These are phyloP conservation scores for Priceomyces castillae DNA, from an alignment of 805 yeast species.

Conservation along the genomic window DNA sequence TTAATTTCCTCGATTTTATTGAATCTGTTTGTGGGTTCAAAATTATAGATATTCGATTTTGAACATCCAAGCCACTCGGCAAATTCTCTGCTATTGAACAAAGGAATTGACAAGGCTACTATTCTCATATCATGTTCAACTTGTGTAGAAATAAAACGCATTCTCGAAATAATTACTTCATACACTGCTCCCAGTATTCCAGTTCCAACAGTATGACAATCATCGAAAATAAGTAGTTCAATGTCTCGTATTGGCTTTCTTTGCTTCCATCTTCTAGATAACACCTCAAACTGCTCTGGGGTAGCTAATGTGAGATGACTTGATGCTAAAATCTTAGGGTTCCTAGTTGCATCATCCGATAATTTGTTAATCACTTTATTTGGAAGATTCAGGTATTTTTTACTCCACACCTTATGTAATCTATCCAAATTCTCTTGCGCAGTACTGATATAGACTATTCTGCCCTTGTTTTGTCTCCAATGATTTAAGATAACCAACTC, in stretches of 20 bases:
- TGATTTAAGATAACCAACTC: conserved; percentile 70
- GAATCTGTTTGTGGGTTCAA: conserved; percentile 59
- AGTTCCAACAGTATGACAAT: conserved; percentile 62
- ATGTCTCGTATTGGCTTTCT: conserved; percentile 66
- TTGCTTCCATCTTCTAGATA: conserved; percentile 82
- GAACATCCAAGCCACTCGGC: conserved; percentile 84
- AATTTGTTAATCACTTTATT: conserved; percentile 59
- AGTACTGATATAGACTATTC: conserved; percentile 73
- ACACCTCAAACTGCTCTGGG: conserved; percentile 69
- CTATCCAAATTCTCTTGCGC: conserved; percentile 52
- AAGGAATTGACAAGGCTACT: conserved; percentile 65
- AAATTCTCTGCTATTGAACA: conserved; percentile 73
- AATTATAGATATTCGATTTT: conserved; percentile 63
- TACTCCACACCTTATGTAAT: conserved; percentile 50
- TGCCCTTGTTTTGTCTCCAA: conserved; percentile 68
- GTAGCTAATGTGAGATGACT: conserved; percentile 74
- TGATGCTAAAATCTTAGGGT: conserved; percentile 52
- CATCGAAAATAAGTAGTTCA: conserved; percentile 70
- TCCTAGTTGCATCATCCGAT: conserved; percentile 51
- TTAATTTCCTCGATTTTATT: conserved; percentile 56
- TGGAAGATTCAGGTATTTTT: conserved; percentile 48
- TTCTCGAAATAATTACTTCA: conserved; percentile 68
- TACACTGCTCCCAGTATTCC: conserved; percentile 59
- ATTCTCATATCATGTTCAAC: conserved; percentile 55
- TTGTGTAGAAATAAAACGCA: conserved; percentile 67